Base-by-base conservation (phyloP, 2,329 filamentous ascomycete species). In the Penicillium expansum region DNA sequence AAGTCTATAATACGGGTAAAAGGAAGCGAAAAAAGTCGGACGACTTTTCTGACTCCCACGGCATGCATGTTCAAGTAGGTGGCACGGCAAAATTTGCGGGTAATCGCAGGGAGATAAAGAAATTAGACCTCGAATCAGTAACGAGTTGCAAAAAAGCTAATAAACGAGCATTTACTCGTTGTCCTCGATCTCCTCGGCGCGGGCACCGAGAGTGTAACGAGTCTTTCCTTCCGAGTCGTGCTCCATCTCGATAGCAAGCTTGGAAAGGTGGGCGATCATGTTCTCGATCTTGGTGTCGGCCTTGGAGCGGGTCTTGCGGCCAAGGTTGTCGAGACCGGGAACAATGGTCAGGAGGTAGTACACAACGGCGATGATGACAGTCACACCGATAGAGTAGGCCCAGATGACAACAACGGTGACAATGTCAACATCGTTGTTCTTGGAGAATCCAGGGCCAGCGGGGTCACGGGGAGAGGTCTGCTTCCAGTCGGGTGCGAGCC, bases 341-440 rank as follows among this genome's bases (percentile, higher is more conserved):
- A 80, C 72, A 62, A 73, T 73, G 67, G 76, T 78, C 61, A 82
- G 73, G 58, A 78, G 66, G 71, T 76, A 79, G 74, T 82, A 81
- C 65, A 80, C 73, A 56, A 81, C 79, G 54, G 79, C 79, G 62
- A 81, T 79, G 68, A 81, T 79, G 64, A 82, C 75, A 37, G 77
- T 80, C 53, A 80, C 79, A 72, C 77, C 79, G 55, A 82, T 79
- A 22, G 79, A 82, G 76, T 81, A 82, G 49, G 72, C 71, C 79
- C 79, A 82, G 69, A 81, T 75, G 55, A 81, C 76, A 58, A 81
- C 78, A 42, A 80, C 78, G 53, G 79, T 82, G 65, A 81, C 76
- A 62, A 87, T 81, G 71, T 85, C 83, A 60, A 80, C 80, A 72
- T 82, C 79, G 62, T 82, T 81, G 69, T 83, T 78, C 47, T 67